Evolutionary conservation across 2,329 filamentous ascomycete genomes (phyloP), one percentile per base, ranked within the genome.

Genomic region (Beauveria sp.): DNA sequence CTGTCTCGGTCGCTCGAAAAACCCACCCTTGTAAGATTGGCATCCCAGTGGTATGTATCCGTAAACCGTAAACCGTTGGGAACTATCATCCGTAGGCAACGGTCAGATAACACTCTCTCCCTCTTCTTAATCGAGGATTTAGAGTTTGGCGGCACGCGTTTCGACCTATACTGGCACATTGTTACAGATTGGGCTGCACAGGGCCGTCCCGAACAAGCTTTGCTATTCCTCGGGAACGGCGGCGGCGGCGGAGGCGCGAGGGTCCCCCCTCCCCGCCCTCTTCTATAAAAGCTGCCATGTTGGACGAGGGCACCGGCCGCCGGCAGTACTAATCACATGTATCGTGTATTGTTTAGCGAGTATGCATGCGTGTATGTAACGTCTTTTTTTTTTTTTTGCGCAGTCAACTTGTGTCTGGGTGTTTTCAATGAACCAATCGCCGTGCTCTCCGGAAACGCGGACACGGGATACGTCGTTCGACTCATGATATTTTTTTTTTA

Each of bases 1-100:
- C 56, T 58, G 56, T 58, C 56, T 58, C 22, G 34, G 55, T 34
- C 43, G 20, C 43, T 18, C 26, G 38, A 58, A 8, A 34, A 50
- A 58, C 56, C 56, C 56, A 58, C 56, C 42, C 34, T 40, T 42
- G 45, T 50, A 22, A 58, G 56, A 58, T 58, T 58, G 55, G 56
- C 28, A 34, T 34, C 28, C 26, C 4, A 46, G 34, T 49, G n/a
- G 8, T 7, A 22, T 22, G 22, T 22, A 22, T 22, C 22, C 22
- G 22, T 28, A 28, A 14, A 30, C 5, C 38, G 22, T 40, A 50
- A 30, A 42, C 56, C 56, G 56, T 58, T 58, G 30, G 43, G 22
- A 22, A 22, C 22, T 3, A 22, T 22, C 22, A 22, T 22, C 20
- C 20, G 20, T 22, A 22, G 22, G 22, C 22, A 22, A 22, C 22